These are phyloP conservation scores for Crithidia thermophila DNA, from an alignment of 208 protist genomes.

Conservation along the genomic window DNA sequence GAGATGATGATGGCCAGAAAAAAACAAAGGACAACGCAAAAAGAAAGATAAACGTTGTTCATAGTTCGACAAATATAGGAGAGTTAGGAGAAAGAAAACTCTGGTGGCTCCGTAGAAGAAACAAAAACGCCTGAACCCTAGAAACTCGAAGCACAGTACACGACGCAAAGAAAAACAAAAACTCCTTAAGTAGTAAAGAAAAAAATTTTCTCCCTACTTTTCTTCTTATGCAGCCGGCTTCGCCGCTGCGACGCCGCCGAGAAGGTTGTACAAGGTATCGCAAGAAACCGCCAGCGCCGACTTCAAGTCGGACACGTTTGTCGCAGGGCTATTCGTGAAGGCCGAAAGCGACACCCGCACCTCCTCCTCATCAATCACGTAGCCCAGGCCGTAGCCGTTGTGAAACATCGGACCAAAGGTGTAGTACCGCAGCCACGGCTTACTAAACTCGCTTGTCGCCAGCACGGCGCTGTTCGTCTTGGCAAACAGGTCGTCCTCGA, in stretches of 20 bases:
- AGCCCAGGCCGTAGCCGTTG: conserved; percentile 94
- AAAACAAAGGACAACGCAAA: too few species aligned
- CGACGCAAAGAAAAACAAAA: too few species aligned
- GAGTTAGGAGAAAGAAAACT: too few species aligned
- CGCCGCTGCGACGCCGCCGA: conserved; percentile 7
- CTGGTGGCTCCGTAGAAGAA: too few species aligned
- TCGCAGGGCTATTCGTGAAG: conserved; percentile 77
- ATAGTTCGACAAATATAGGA: too few species aligned
- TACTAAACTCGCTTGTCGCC: conserved; percentile 68
- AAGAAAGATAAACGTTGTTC: too few species aligned
- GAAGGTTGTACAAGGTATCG: conserved; percentile 22
- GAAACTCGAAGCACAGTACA: too few species aligned
- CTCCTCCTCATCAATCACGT: conserved; percentile 85
- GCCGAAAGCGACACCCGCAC: conserved; percentile 88
- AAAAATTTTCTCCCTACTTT: neutral
- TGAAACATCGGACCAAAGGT: conserved; percentile 84
- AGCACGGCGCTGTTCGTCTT: conserved; percentile 51
- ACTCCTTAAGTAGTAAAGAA: conserved; percentile 5
- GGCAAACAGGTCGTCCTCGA: conserved; percentile 75
- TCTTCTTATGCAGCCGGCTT: neutral
- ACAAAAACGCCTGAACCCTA: too few species aligned
- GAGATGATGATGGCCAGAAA: too few species aligned
- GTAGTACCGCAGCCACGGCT: conserved; percentile 78
- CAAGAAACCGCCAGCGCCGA: conserved; percentile 25
- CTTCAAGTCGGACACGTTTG: conserved; percentile 64